These are phyloP conservation scores for Malassezia psittaci DNA, from an alignment of 1,284 basidiomycete species.

Conservation along the genomic window DNA sequence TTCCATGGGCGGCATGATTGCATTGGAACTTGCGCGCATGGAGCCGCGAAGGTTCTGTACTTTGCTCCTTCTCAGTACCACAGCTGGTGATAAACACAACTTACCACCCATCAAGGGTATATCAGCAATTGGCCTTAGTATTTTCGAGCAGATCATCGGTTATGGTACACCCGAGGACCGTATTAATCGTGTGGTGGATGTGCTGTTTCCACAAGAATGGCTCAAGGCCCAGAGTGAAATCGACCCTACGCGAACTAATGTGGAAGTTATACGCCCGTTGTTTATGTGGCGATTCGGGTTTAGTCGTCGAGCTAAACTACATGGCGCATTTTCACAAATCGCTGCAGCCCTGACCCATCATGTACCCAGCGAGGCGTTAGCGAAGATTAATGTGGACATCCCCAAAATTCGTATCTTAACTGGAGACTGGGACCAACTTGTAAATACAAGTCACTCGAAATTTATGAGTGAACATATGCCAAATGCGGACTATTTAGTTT, in stretches of 20 bases:
- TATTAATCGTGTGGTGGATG: constrained; percentile 55
- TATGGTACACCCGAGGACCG: constrained; percentile 53
- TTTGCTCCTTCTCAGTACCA: constrained; percentile 35
- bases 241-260: constrained; percentile 24
- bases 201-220: constrained; percentile 59
- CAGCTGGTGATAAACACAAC: constrained; percentile 22
- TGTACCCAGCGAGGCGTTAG: constrained; percentile 56
- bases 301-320: constrained; percentile 57
- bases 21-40: constrained; percentile 47
- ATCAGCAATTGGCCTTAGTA: constrained; percentile 41
- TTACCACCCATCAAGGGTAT: constrained; percentile 35
- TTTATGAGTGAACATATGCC: constrained; percentile 59
- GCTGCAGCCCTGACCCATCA: constrained; percentile 62
- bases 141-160: constrained; percentile 28
- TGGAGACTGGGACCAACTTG: constrained; percentile 62
- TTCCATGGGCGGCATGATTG: constrained; percentile 77
- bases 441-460: constrained; percentile 56
- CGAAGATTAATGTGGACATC: constrained; percentile 55
- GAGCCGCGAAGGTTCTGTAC: constrained; percentile 21
- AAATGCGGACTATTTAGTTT: constrained; percentile 60
- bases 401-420: constrained; percentile 60
- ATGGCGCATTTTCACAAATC: constrained; percentile 66
- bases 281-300: constrained; percentile 55
- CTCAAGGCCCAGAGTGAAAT: constrained; percentile 47
- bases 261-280: constrained; percentile 29